Conservation (phyloP, 768 basidiomycete species). For the Trametes cinnabarina region DNA sequence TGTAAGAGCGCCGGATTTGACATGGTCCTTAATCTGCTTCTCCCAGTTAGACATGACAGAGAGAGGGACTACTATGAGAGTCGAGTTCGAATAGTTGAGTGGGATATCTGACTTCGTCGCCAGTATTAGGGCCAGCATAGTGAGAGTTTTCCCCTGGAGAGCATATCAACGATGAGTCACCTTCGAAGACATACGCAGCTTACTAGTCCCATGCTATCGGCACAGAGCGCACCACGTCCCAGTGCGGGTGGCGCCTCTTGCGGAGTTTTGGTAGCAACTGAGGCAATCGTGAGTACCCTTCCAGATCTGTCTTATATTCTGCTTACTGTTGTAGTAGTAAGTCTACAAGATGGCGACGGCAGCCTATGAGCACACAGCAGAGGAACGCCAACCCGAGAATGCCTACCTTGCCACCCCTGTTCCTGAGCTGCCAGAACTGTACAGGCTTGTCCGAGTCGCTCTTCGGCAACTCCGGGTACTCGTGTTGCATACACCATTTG, state of each 20-base stretch:
- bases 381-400: not conserved
- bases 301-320: too few relatives aligned
- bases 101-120: conserved; percentile 70
- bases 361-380: not conserved
- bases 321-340: conserved; percentile 41
- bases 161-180: not conserved
- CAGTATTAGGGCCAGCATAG: conserved; percentile 78
- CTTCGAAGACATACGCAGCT: too few relatives aligned
- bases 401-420: conserved; percentile 52
- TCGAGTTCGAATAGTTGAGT: conserved; percentile 56
- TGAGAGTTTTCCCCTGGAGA: conserved; percentile 84
- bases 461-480: conserved; percentile 74
- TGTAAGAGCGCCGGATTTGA: conserved; percentile 48
- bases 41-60: conserved; percentile 89
- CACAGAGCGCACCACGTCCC: conserved; percentile 83
- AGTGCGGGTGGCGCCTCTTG: conserved; percentile 61
- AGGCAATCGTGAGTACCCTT: not conserved
- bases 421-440: conserved; percentile 85
- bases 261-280: conserved; percentile 81
- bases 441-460: conserved; percentile 68
- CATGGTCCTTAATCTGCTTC: conserved; percentile 78
- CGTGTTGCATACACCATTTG: conserved; percentile 80
- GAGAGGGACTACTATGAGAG: conserved; percentile 81
- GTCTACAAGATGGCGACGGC: conserved; percentile 21
- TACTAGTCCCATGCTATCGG: conserved; percentile 84